Base-by-base conservation (phyloP, 75 land plant genomes). In the Ceratopteris richardii region DNA sequence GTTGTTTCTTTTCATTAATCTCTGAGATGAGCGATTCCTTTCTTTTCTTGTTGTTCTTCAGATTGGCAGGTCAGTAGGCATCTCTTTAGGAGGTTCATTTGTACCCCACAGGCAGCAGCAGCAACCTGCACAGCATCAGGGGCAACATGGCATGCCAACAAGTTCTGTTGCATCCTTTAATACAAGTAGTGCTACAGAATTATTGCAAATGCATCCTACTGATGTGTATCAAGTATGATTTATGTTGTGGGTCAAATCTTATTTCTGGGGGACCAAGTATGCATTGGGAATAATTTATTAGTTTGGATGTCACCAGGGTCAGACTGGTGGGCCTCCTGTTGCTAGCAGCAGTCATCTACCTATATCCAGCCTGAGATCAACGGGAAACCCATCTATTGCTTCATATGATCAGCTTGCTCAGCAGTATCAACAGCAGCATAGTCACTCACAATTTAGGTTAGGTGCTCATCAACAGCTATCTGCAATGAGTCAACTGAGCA, bases 11-110 rank as follows among this genome's bases (percentile, higher is more conserved):
- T n/a, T n/a, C n/a, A n/a, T n/a, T n/a, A n/a, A n/a, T n/a, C n/a
- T n/a, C n/a, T n/a, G n/a, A n/a, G n/a, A n/a, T n/a, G n/a, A n/a
- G n/a, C n/a, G n/a, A n/a, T n/a, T n/a, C n/a, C n/a, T n/a, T 5
- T 17, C 48, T 2, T 17, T 46, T 52, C 5, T 23, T 52, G 54
- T 24, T 23, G 24, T 23, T 4, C 14, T 73, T 43, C 75, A 90
- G 96, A 79, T 81, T 77, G 83, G 76, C 39, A 81, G 97, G 54
- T 91, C 97, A 65, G 66, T 78, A 61, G 96, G 87, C 44, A 81
- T 86, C 36, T 71, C 68, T 51, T 55, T 81, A 36, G 87, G 85
- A 54, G 82, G 77, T 12, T 27, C 83, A 19, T 90, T 80, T 56
- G 55, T 77, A 21, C 59, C 50, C 3, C 50, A 81, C 66, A 87